Evolutionary conservation across 2,329 filamentous ascomycete genomes (phyloP).

Genomic region (Verruconis gallopava): DNA sequence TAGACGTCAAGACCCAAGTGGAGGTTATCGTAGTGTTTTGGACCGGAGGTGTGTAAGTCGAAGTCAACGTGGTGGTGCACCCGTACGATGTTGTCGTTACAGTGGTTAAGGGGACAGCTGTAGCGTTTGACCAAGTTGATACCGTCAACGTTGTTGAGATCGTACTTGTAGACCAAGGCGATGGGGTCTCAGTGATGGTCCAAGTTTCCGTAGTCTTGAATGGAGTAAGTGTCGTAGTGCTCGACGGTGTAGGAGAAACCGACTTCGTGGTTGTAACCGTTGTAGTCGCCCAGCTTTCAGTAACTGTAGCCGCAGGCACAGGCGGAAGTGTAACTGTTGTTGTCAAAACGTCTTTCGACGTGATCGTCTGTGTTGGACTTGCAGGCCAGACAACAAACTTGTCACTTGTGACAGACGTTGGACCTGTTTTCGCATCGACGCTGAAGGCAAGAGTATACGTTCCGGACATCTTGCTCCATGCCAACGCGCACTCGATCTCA

Average conservation of each 20-base stretch:
- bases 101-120: too few species aligned
- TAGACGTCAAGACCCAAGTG: too few species aligned
- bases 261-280: background rate
- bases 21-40: too few species aligned
- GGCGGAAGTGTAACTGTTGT: slow-evolving; percentile 2
- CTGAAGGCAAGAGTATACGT: background rate
- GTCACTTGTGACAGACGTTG: background rate
- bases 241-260: background rate
- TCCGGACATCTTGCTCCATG: background rate
- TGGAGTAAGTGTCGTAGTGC: background rate
- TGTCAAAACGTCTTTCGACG: background rate
- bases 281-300: background rate
- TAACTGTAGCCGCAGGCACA: slow-evolving; percentile 1
- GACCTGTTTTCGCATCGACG: background rate
- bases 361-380: background rate
- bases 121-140: too few species aligned
- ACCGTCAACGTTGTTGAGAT: too few species aligned
- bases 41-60: too few species aligned
- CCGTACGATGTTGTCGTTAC: too few species aligned
- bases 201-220: slow-evolving; percentile 1
- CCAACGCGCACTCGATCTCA: background rate
- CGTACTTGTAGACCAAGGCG: background rate
- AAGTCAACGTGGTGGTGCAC: too few species aligned
- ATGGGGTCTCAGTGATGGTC: background rate
- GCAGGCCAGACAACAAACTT: background rate